Evolutionary conservation across 2,329 filamentous ascomycete genomes (phyloP), one percentile per base, ranked within the genome.

Genomic region (Verticillium dahliae): DNA sequence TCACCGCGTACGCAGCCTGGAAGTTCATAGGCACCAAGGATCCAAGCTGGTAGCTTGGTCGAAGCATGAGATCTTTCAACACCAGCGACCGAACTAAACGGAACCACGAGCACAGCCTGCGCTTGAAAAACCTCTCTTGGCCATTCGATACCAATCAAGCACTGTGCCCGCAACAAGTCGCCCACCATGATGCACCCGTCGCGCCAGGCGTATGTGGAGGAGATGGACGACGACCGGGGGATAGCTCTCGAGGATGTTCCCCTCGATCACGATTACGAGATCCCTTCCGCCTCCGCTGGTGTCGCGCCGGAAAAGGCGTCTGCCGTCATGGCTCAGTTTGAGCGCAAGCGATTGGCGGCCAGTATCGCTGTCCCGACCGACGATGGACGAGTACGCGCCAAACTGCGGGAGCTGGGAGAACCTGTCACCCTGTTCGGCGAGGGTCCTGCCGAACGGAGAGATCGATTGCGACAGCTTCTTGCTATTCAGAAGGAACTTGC

Each of bases 381-480:
- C 73, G 95, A 99, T 79, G 88, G 85, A 64, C 87, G 90, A 69
- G 93, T 99, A 57, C 90, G 92, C 63, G 81, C 87, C 41, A 87
- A 86, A 67, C 83, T 98, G 62, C 87, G 95, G 66, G 90, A 95
- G 69, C 82, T 97, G 65, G 92, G 91, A n/a, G 90, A 99, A 72
- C 95, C 95, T 11, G 87, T 98, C 61, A 99, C 94, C 0, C 81
- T 98, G 0, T 99, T 99, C 67, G 95, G 93, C 62, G 95, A 99
- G 77, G 91, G 91, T 0, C 88, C 89, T 1, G 88, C 85, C 33
- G 94, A 98, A 69, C 83, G 95, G 63, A 85, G 96, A 78, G 93
- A 97, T 71, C 86, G 95, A 66, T 76, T 99, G 69, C 87, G 95
- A 65, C 90, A 92, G 69, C 78, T 97, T 34, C 79, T 99, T 66